Conservation (phyloP, 2,329 filamentous ascomycete genomes). For the Daldinia sp. region DNA sequence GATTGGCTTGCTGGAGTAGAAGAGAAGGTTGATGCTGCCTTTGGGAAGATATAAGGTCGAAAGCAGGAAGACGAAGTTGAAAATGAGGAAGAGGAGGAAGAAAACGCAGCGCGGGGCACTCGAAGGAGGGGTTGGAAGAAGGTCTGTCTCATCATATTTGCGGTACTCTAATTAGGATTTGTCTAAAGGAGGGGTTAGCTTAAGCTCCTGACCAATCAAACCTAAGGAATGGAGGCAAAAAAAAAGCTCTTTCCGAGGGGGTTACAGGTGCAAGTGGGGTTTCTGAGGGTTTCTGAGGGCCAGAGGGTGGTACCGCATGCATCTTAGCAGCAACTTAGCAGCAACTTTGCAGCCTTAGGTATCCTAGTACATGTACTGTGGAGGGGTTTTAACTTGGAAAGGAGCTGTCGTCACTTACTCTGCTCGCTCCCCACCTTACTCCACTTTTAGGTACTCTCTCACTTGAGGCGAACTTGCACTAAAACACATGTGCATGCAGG, state of each 20-base stretch:
- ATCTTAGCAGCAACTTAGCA: background rate
- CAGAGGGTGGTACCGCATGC: conserved; percentile 7
- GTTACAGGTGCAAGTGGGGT: conserved; percentile 22
- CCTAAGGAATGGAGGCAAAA: conserved; percentile 7
- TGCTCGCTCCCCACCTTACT: background rate
- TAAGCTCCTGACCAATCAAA: conserved; percentile 31
- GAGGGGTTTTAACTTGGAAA: conserved; percentile 10
- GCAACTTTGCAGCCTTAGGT: background rate
- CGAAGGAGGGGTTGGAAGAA: conserved; percentile 39
- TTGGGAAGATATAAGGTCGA: conserved; percentile 46
- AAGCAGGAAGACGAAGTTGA: conserved; percentile 46
- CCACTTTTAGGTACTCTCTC: background rate
- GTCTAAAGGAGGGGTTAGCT: conserved; percentile 37
- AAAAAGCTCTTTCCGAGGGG: conserved; percentile 30
- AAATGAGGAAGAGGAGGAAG: conserved; percentile 44
- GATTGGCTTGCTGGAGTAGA: conserved; percentile 38
- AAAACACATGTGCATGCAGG: background rate
- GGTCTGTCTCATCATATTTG: conserved; percentile 38
- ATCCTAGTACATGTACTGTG: background rate
- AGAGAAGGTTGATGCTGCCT: conserved; percentile 50
- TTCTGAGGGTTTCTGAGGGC: conserved; percentile 3
- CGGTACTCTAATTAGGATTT: conserved; percentile 22
- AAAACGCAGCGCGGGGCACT: conserved; percentile 39
- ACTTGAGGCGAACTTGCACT: conserved; percentile 19
- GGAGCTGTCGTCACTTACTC: conserved; percentile 26